Evolutionary conservation across 257 asterid species (phyloP), one percentile per base, ranked within the genome.

Genomic region (Solanum pinnatisectum): DNA sequence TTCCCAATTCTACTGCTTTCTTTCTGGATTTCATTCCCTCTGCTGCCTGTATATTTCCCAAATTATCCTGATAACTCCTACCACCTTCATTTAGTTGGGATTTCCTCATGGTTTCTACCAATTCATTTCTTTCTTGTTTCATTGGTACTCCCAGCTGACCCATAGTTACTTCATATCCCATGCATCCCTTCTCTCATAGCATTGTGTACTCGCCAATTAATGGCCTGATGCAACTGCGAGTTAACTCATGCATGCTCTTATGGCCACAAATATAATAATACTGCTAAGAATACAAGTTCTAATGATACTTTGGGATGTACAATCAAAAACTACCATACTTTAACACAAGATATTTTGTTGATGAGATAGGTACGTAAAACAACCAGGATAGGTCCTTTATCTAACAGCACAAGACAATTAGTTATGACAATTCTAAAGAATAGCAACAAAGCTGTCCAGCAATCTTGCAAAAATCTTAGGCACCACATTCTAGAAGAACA

Each of bases 21-120:
- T 0, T 95, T 87, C 86, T 94, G 88, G 94, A 93, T 86, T 93
- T 96, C 93, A 84, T 92, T 86, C 95, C 94, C 88, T 95, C 95
- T 93, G 95, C 94, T 8, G 91, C 96, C 86, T 94, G 96, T 11
- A 16, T 94, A 8, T 94, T 93, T 5, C 99, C 98, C 30, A 93
- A 44, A 44, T 13, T 44, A 44, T 44, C 52, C 52, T 44, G 52
- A 44, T 44, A 44, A 44, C 52, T 44, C 52, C 52, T 44, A 44
- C 52, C 52, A 44, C 52, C 52, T 44, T 44, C 52, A 44, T 44
- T 44, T 13, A 44, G 52, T 44, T 44, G 6, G 52, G 52, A 44
- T 44, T 44, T 44, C 18, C 52, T 44, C 52, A 44, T 44, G 52
- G 52, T 44, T 44, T 44, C 52, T 44, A 44, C 52, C 52, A 44